Percentiles rank a stretch among this genome's conserved stretches.
These are phyloP conservation scores for Eimeria praecox DNA, from an alignment of 169 alveolate species.

Conservation along the genomic window DNA sequence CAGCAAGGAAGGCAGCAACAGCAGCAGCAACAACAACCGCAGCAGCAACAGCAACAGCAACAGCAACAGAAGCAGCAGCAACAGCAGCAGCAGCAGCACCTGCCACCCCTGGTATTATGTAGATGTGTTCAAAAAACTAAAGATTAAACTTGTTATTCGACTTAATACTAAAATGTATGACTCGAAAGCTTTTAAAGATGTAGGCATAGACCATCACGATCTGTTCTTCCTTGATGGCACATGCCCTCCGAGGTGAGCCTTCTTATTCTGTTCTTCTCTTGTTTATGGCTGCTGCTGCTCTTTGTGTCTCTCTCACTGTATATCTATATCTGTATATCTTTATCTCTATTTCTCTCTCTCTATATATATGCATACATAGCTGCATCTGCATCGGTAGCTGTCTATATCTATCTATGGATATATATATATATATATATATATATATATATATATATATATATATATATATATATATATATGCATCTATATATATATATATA, in stretches of 20 bases:
- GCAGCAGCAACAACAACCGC: no score
- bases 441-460: no score
- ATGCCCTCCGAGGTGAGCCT: constrained; percentile 90
- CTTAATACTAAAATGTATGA: constrained; percentile 95
- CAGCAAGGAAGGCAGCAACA: constrained; percentile 84
- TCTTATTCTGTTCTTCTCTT: neutral
- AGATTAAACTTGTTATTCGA: constrained; percentile 93
- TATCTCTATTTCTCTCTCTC: no score
- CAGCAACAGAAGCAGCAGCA: neutral
- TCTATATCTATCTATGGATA: neutral
- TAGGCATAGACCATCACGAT: constrained; percentile 92
- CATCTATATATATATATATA: no score
- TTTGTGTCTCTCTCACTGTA: no score
- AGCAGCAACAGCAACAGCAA: neutral
- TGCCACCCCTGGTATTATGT: constrained; percentile 95
- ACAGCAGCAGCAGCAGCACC: constrained; percentile 82
- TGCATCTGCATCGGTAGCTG: no score
- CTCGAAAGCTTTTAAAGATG: constrained; percentile 86
- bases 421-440: neutral
- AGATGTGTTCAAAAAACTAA: constrained; percentile 92
- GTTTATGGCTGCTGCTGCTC: neutral
- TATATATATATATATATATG: no score
- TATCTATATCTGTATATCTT: no score
- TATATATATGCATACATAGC: neutral
- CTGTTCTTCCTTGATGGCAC: constrained; percentile 95